phyloP scores from a whole-genome alignment of 2,329 filamentous ascomycete species.

The Blastomyces emzantsi region DNA sequence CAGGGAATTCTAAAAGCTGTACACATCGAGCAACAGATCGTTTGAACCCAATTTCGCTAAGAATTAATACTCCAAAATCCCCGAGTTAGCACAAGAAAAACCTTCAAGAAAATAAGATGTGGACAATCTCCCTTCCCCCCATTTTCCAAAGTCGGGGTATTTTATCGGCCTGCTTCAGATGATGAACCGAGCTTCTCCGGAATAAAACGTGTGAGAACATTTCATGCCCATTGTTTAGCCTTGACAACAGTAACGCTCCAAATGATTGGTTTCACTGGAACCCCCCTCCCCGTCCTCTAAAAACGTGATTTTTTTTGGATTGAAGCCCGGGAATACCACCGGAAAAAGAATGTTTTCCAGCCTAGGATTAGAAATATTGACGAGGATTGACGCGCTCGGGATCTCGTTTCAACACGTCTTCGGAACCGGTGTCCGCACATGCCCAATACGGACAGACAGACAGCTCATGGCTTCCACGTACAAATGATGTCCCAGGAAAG shows the following conservation, averaged over 20 bases:
- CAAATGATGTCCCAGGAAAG: background rate
- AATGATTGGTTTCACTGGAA: too few relatives aligned
- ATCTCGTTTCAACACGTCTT: background rate
- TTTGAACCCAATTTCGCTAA: background rate
- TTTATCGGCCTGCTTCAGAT: background rate
- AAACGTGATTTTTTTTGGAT: background rate
- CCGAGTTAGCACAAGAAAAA: background rate
- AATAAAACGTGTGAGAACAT: background rate
- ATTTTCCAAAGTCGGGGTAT: background rate
- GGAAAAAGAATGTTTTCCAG: background rate
- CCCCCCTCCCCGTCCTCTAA: background rate
- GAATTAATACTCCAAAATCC: background rate
- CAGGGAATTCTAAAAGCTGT: background rate
- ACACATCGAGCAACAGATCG: background rate
- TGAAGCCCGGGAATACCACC: background rate
- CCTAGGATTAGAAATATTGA: background rate
- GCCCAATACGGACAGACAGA: background rate
- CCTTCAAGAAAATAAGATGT: background rate
- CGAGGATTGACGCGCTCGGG: background rate
- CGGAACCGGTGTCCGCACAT: background rate
- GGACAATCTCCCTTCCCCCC: background rate
- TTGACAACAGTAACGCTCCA: background rate
- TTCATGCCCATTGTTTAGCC: background rate
- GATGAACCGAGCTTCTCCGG: background rate
- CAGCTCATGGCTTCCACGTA: background rate